These are phyloP conservation scores for Plasmodium chabaudi DNA, from an alignment of 169 alveolate species.

Conservation along the genomic window DNA sequence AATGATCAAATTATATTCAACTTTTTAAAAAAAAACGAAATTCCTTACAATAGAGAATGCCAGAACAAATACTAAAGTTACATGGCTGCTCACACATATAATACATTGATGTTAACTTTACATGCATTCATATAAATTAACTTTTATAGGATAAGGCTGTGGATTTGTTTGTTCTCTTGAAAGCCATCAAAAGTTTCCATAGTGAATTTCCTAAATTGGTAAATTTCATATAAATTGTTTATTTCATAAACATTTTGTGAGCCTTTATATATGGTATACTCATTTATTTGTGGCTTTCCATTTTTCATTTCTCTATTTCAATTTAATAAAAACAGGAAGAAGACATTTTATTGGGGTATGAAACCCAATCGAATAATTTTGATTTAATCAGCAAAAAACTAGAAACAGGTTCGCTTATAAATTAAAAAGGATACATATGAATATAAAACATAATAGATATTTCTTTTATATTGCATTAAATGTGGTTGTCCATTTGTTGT, in stretches of 20 bases:
- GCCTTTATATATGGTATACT: not conserved
- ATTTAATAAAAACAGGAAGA: constrained; percentile 25
- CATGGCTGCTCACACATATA: not conserved
- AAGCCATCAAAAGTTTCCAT: constrained; percentile 77
- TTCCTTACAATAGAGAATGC: not conserved
- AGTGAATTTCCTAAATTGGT: constrained; percentile 55
- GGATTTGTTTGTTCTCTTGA: constrained; percentile 83
- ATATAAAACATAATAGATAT: not conserved
- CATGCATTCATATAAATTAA: not conserved
- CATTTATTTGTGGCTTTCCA: not conserved
- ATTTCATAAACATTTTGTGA: not conserved
- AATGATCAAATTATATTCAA: not conserved
- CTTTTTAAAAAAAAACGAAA: not conserved
- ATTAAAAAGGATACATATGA: not conserved
- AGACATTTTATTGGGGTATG: constrained; percentile 37
- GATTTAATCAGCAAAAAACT: constrained; percentile 29
- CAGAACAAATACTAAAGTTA: not conserved
- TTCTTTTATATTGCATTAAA: too few relatives aligned
- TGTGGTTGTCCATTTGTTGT: not conserved
- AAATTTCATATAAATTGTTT: not conserved
- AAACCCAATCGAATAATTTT: constrained; percentile 25
- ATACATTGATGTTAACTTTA: too few relatives aligned
- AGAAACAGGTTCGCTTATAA: constrained; percentile 41
- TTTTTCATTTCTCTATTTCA: not conserved
- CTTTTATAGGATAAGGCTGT: constrained; percentile 83